Evolutionary conservation across 345 rosid genomes (phyloP).

Genomic region (Sonneratia caseolaris): DNA sequence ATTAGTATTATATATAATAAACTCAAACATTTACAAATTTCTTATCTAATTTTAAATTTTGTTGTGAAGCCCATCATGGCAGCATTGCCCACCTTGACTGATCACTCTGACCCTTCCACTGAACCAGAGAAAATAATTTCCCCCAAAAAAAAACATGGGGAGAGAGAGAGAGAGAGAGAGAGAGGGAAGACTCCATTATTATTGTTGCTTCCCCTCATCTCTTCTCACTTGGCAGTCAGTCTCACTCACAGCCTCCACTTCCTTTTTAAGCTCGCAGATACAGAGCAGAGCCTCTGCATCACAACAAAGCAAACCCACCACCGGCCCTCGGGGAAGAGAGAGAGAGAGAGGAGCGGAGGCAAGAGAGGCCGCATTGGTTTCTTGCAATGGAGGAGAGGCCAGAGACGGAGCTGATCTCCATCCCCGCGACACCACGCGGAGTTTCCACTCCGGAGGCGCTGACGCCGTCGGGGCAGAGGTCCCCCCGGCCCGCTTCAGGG

Average conservation of each 20-base stretch:
- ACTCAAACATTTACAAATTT: too few species aligned
- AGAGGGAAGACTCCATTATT: neutral
- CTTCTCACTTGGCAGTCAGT: neutral
- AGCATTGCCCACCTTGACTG: too few species aligned
- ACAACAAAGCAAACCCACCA: neutral
- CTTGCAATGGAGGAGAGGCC: conserved; percentile 80
- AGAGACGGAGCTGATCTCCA: conserved; percentile 92
- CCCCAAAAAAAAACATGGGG: neutral
- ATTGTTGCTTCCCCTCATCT: neutral
- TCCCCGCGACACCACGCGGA: conserved; percentile 88
- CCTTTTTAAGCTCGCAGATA: neutral
- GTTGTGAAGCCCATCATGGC: too few species aligned
- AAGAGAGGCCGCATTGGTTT: neutral
- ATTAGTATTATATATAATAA: too few species aligned
- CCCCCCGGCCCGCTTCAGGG: conserved; percentile 67
- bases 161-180: neutral
- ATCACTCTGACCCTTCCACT: neutral
- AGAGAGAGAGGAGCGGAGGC: neutral
- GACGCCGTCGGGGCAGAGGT: conserved; percentile 91
- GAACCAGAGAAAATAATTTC: neutral
- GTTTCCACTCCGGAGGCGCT: conserved; percentile 83
- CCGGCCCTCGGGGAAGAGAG: neutral
- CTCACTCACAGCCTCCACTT: neutral
- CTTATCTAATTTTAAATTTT: too few species aligned
- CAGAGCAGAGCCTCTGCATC: neutral